Evolutionary conservation across 768 basidiomycete genomes (phyloP).

Genomic region (Trametopsis cervina): DNA sequence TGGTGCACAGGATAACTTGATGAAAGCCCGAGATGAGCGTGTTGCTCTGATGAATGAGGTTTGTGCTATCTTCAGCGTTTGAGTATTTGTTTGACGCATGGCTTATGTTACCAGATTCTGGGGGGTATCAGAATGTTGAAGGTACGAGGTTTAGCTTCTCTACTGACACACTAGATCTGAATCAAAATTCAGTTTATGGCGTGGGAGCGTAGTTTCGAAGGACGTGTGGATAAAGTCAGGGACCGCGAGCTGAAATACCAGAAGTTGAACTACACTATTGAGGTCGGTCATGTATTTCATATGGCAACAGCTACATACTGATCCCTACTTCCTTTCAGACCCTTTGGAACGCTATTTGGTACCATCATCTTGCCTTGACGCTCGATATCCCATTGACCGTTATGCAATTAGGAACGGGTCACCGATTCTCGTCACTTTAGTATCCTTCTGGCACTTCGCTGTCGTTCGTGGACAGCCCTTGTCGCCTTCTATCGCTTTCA

Average conservation of each 20-base stretch:
- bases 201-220: conserved; percentile 88
- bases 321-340: conserved; percentile 18
- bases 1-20: conserved; percentile 72
- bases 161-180: background rate
- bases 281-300: conserved; percentile 42
- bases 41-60: conserved; percentile 89
- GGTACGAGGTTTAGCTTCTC: conserved; percentile 19
- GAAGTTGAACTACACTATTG: conserved; percentile 80
- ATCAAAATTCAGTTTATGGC: conserved; percentile 70
- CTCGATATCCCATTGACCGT: background rate
- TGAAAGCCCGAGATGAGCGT: conserved; percentile 90
- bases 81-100: background rate
- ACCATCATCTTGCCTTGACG: conserved; percentile 8
- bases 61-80: conserved; percentile 12
- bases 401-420: conserved; percentile 30
- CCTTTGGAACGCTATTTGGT: conserved; percentile 52
- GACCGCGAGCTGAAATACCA: conserved; percentile 81
- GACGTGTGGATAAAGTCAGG: conserved; percentile 61
- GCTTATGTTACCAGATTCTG: conserved; percentile 40
- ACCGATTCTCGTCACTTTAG: conserved; percentile 43
- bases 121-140: conserved; percentile 92
- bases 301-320: background rate
- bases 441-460: conserved; percentile 56
- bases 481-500: conserved; percentile 85
- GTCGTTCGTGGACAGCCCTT: conserved; percentile 61